Conservation (phyloP, 208 protist genomes). For the Crithidia bombi region DNA sequence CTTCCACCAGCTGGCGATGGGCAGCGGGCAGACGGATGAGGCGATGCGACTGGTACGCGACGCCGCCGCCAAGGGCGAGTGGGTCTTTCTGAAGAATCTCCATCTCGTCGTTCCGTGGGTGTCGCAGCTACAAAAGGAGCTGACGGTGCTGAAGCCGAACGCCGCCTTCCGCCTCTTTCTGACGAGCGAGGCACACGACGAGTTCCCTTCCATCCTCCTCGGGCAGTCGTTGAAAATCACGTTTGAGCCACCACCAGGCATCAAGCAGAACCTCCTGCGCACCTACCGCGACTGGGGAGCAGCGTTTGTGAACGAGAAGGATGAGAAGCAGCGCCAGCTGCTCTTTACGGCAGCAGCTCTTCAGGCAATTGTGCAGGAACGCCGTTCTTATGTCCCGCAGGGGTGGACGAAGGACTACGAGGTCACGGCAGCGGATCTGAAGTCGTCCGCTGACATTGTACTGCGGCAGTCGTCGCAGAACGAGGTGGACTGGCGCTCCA, state of each 20-base stretch:
- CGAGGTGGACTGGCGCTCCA: slow-evolving; percentile 87
- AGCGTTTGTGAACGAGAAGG: slow-evolving; percentile 61
- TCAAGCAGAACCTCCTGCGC: slow-evolving; percentile 95
- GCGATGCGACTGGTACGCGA: slow-evolving; percentile 83
- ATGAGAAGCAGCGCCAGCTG: slow-evolving; percentile 81
- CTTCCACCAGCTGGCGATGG: slow-evolving; percentile 96
- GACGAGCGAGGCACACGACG: slow-evolving; percentile 95
- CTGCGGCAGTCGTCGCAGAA: slow-evolving; percentile 57
- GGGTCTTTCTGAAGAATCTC: slow-evolving; percentile 97
- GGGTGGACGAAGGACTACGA: slow-evolving; percentile 98
- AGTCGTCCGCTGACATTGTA: slow-evolving; percentile 93
- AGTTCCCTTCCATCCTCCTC: slow-evolving; percentile 96
- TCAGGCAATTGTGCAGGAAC: slow-evolving; percentile 97
- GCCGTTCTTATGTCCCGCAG: slow-evolving; percentile 97
- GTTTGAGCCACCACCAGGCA: slow-evolving; percentile 95
- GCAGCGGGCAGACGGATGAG: slow-evolving; percentile 93
- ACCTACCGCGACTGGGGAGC: slow-evolving; percentile 92
- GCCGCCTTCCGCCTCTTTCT: slow-evolving; percentile 95
- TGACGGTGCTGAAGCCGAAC: slow-evolving; percentile 86
- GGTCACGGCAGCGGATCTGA: slow-evolving; percentile 95
- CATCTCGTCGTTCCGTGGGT: slow-evolving; percentile 97
- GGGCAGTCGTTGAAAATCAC: slow-evolving; percentile 95
- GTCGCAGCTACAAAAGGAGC: slow-evolving; percentile 90
- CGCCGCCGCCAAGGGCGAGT: slow-evolving; percentile 86
- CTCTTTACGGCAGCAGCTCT: slow-evolving; percentile 95